Percentiles rank a stretch among this genome's conserved stretches.
Evolutionary conservation across 73 alveolate species (phyloP).

Genomic region (Diophrys sp.): DNA sequence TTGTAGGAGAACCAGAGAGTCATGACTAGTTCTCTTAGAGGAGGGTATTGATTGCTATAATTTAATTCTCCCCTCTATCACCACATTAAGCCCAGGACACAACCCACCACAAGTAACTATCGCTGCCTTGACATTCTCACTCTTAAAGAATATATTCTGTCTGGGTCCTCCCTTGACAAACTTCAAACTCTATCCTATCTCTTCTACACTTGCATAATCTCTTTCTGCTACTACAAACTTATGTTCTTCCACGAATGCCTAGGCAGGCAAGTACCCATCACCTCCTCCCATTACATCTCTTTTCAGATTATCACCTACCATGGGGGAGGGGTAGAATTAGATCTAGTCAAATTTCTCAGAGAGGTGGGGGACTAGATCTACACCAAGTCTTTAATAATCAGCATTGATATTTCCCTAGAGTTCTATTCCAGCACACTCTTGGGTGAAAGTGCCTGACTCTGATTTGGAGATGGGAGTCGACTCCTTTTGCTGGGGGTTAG

Average conservation of each 20-base stretch:
- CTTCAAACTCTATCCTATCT: conserved; percentile 32
- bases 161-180: conserved; percentile 94
- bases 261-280: conserved; percentile 57
- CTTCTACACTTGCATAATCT: conserved; percentile 33
- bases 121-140: conserved; percentile 93
- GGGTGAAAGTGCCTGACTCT: too few species aligned
- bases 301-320: conserved; percentile 61
- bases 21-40: conserved; percentile 98
- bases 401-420: too few species aligned
- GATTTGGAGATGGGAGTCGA: too few species aligned
- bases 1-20: conserved; percentile 90
- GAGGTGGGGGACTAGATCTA: conserved; percentile 42
- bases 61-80: too few species aligned
- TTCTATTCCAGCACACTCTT: too few species aligned
- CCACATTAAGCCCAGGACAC: conserved; percentile 90
- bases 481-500: too few species aligned
- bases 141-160: conserved; percentile 81
- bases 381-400: conserved; percentile 31
- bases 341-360: background rate
- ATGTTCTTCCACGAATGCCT: conserved; percentile 41
- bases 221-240: conserved; percentile 36
- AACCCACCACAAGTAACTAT: conserved; percentile 99
- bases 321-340: conserved; percentile 29
- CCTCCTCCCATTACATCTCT: conserved; percentile 77
- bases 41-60: conserved; percentile 95